Evolutionary conservation across 371 early-diverging fungal species (phyloP), one percentile per base, ranked within the genome.

Genomic region (Mortierella polycephala): DNA sequence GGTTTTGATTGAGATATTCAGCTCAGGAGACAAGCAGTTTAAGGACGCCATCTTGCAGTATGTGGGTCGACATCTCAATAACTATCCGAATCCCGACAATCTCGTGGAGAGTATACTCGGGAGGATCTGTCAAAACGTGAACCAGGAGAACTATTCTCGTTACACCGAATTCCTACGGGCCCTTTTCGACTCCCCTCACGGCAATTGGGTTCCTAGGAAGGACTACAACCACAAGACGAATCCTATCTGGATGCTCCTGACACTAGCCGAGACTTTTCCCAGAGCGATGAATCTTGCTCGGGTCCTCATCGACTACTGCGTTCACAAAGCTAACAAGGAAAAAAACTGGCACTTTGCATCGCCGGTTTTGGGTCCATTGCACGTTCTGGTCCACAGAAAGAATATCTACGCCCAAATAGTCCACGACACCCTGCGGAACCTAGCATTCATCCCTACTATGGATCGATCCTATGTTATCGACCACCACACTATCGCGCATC

Each of bases 201-300:
- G 52, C 4, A 52, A 54, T n/a, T 70, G 70, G 70, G 59, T 70
- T 5, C 70, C 70, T 18, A 57, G 45, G 10, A 52, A 20, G 5
- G 54, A 53, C 7, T 44, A 58, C 45, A n/a, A 45, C 1, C 20
- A 37, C 8, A 16, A 14, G 9, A 53, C 44, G 6, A 71, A 65
- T 20, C 72, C 72, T 0, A 44, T 65, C 11, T 42, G n/a, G 12
- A 50, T 60, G 1, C 10, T 57, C 0, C 51, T 71, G 0, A 20
- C 50, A n/a, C 8, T 12, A 9, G 8, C 62, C 0, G 20, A 45
- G 2, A 55, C 41, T 0, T 6, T 46, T 0, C 69, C 65, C 1
- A 39, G 49, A 7, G 66, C 62, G 1, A 52, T 71, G 2, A 57
- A 57, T 10, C 42, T 71, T 0, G 66, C 51, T 0, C 60, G 51